Base-by-base conservation (phyloP, 1,139 yeast species). In the Petasospora rhodanensis region DNA sequence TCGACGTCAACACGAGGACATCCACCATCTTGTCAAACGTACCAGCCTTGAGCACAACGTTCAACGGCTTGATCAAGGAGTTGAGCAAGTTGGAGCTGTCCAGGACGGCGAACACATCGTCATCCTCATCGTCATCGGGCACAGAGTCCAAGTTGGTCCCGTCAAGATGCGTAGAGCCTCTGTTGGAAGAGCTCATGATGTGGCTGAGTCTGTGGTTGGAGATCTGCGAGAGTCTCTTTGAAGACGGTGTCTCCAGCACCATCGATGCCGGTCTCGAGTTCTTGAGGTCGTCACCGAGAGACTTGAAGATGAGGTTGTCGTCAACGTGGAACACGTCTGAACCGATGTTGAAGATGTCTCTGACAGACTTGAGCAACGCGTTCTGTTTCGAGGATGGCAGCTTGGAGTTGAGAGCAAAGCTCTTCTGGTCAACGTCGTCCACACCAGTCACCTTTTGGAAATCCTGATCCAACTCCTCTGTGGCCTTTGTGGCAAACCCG, bases 261-360 rank as follows among this genome's bases (percentile, higher is more conserved):
- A 68, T 59, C 38, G 74, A 68, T 1, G 72, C 63, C 6, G 73
- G 69, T 28, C 73, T 55, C 11, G 68, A 61, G n/a, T 51, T 42
- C 24, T 52, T 54, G 18, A 37, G 35, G 12, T 47, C 51, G 12
- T 52, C 59, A 18, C 50, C 54, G 23, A 68, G 53, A 0, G 79
- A 62, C 52, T 79, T 79, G 52, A 79, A 70, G 6, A 79, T 67
- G 18, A 79, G 59, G 23, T 70, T 73, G 27, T 68, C 66, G 22
- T 66, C 66, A 24, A 76, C 62, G 41, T 67, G 74, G 43, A 76
- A 73, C 22, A 74, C 61, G 32, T 66, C 68, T 14, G 75, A 66
- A 20, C 74, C 79, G 32, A 74, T 67, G 43, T 77, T 76, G 47
- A 79, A 70, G 6, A 76, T 63, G 49, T 79, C 86, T 29, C 79